phyloP scores from a whole-genome alignment of 805 yeast species.

The Yarrowia bubula region DNA sequence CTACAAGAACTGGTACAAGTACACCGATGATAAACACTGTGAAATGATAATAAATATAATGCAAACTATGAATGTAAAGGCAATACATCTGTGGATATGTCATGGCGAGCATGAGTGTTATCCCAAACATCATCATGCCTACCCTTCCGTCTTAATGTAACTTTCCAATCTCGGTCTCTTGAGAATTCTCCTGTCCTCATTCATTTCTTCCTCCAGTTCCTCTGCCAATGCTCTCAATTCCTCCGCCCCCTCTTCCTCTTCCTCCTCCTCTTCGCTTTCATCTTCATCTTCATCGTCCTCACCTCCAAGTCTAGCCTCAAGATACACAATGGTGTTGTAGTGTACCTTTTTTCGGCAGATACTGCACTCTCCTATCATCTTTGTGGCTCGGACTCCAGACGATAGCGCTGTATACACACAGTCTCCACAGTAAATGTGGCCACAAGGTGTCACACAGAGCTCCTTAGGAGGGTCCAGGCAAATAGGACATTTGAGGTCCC shows the following conservation, averaged over 20 bases:
- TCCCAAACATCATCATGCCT: too few relatives aligned
- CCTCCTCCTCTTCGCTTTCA: neutral
- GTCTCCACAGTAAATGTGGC: neutral
- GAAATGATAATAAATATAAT: neutral
- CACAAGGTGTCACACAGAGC: constrained; percentile 6
- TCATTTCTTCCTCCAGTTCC: neutral
- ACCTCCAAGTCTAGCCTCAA: neutral
- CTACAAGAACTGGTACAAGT: neutral
- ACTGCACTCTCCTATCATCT: neutral
- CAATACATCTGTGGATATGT: too few relatives aligned
- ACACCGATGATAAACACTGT: neutral
- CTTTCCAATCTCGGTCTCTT: too few relatives aligned
- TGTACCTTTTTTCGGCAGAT: neutral
- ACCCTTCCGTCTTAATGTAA: too few relatives aligned
- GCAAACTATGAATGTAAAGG: neutral
- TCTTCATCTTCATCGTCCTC: neutral
- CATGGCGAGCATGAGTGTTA: too few relatives aligned
- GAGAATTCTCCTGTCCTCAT: too few relatives aligned
- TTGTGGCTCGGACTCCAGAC: neutral
- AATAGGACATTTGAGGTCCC: neutral
- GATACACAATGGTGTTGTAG: neutral
- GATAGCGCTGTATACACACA: neutral
- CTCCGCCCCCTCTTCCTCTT: neutral
- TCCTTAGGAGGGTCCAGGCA: neutral
- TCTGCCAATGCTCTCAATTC: neutral